Base-by-base conservation (phyloP, 2,329 filamentous ascomycete species). In the Saccharata proteae region DNA sequence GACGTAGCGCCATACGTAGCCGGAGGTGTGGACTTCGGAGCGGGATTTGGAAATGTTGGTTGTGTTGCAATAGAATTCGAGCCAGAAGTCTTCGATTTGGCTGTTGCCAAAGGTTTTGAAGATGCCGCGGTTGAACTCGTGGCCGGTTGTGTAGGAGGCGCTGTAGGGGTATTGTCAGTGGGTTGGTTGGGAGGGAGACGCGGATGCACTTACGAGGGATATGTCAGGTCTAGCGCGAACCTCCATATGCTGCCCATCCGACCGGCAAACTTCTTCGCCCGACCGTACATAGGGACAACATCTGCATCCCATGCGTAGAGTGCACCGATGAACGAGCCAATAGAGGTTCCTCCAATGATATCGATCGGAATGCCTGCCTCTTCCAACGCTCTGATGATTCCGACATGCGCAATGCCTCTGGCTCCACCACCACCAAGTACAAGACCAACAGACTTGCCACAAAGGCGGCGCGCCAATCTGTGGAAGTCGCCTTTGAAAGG, bases 181-280 rank as follows among this genome's bases (percentile, higher is more conserved):
- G 17, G 2, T 21, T 33, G 15, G 16, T n/a, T 10, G 12, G 10
- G 11, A 2, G 11, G 14, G 20, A 4, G 20, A 5, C 8, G 11
- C 13, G 10, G 4, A n/a, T 18, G 12, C 11, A 49, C 56, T 48
- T 52, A 59, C 55, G 88, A 90, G 0, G 90, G 90, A 53, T 98
- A 98, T 0, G 90, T 98, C 45, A 98, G 58, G 50, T 98, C 90
- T 3, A 98, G 65, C 1, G 86, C 86, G 53, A 98, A 94, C n/a
- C 90, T 76, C 90, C 90, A 98, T 60, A 96, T 83, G 56, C 88
- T 96, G 26, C 83, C 84, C 92, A 98, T 98, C n/a, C 92, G 80
- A 4, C 90, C 86, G 0, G 90, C 74, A 54, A 98, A 98, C 53
- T 94, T 94, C 69, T 98, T 98, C 10, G 85, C 85, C 26, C 92